Conservation (phyloP, 345 rosid genomes). For the Euphorbia tirucalli region DNA sequence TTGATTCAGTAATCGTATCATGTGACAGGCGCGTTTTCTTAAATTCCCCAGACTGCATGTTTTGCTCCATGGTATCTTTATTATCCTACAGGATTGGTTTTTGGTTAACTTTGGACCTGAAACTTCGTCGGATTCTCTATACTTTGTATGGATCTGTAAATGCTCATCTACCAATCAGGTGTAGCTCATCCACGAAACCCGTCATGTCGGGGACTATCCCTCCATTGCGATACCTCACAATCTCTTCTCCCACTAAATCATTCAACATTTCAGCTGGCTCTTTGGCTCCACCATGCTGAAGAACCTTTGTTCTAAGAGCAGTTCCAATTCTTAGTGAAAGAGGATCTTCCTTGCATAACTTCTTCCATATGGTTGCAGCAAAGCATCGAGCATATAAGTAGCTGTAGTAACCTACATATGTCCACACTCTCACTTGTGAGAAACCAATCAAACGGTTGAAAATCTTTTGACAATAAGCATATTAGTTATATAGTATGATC, state of each 20-base stretch:
- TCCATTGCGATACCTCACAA: constrained; percentile 41
- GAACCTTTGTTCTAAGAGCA: constrained; percentile 59
- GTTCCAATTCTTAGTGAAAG: constrained; percentile 66
- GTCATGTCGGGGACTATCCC: constrained; percentile 69
- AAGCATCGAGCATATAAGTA: constrained; percentile 84
- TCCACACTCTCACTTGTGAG: too few species aligned
- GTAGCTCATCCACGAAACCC: constrained; percentile 54
- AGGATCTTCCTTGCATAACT: constrained; percentile 79
- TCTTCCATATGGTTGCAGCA: constrained; percentile 86
- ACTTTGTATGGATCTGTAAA: neutral
- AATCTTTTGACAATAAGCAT: too few species aligned
- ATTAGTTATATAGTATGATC: too few species aligned
- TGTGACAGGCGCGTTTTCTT: too few species aligned
- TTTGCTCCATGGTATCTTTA: too few species aligned
- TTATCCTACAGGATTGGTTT: too few species aligned
- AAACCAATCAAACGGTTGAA: too few species aligned
- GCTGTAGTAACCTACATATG: constrained; percentile 69
- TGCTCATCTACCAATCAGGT: constrained; percentile 12
- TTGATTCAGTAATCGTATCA: too few species aligned
- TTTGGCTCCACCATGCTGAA: constrained; percentile 89
- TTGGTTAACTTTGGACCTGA: neutral
- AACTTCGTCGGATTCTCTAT: too few species aligned
- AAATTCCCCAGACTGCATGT: neutral
- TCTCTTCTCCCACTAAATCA: constrained; percentile 66
- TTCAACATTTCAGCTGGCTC: constrained; percentile 64